phyloP scores from a whole-genome alignment of 495 filamentous ascomycete species.

The Monascus purpureus region DNA sequence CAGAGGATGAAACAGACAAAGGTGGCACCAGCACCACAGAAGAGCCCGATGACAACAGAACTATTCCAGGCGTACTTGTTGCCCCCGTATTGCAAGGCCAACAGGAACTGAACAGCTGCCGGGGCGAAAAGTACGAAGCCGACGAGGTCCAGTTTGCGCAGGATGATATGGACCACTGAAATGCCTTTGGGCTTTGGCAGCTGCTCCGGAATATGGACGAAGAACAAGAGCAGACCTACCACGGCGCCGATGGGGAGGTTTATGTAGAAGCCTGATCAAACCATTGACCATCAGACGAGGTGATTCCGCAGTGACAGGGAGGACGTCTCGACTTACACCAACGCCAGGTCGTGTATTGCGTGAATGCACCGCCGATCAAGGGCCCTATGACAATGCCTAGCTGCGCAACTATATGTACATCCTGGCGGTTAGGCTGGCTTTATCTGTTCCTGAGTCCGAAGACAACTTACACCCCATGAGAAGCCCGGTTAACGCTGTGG shows the following conservation, averaged over 20 bases:
- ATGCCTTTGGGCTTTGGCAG: slow-evolving; percentile 23
- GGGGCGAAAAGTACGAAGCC: slow-evolving; percentile 32
- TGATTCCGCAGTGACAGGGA: too few relatives aligned
- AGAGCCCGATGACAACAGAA: slow-evolving; percentile 32
- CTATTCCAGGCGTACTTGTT: slow-evolving; percentile 29
- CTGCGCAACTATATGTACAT: slow-evolving; percentile 16
- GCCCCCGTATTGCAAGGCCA: slow-evolving; percentile 36
- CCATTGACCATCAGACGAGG: neutral
- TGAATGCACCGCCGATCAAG: slow-evolving; percentile 44
- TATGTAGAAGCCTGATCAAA: slow-evolving; percentile 47
- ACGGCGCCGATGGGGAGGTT: slow-evolving; percentile 47
- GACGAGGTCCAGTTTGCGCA: slow-evolving; percentile 25
- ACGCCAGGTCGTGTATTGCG: slow-evolving; percentile 36
- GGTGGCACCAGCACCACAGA: slow-evolving; percentile 33
- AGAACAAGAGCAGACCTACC: slow-evolving; percentile 27
- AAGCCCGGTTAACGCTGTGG: slow-evolving; percentile 15
- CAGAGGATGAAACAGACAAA: slow-evolving; percentile 29
- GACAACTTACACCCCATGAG: slow-evolving; percentile 20
- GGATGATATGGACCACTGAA: slow-evolving; percentile 12
- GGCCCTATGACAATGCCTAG: slow-evolving; percentile 34
- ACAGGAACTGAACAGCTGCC: slow-evolving; percentile 30
- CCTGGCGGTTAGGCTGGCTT: slow-evolving; percentile 2
- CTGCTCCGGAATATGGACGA: slow-evolving; percentile 35
- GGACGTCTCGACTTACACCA: slow-evolving; percentile 41
- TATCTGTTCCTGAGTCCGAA: slow-evolving; percentile 2